Evolutionary conservation across 345 rosid species (phyloP).

Genomic region (Aquilaria sinensis): DNA sequence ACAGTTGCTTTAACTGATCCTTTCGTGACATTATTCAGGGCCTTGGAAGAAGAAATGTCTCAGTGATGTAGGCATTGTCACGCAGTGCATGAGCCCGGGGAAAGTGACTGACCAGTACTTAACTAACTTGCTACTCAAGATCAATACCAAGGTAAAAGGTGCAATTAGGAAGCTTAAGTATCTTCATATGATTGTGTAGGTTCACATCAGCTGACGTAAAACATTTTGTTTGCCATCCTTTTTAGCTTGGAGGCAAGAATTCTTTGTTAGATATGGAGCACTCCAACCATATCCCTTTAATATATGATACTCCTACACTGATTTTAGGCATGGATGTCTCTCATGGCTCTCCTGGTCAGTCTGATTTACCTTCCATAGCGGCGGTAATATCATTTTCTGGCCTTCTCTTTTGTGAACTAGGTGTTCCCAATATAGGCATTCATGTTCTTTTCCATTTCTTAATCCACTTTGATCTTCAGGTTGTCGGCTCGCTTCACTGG

Average conservation of each 20-base stretch:
- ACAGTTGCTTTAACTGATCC: neutral
- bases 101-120: constrained; percentile 78
- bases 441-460: constrained; percentile 5
- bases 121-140: constrained; percentile 82
- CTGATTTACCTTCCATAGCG: constrained; percentile 70
- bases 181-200: neutral
- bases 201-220: constrained; percentile 1
- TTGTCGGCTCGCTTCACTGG: constrained; percentile 83
- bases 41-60: constrained; percentile 90
- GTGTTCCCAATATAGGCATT: neutral
- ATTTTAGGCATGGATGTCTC: constrained; percentile 98
- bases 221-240: constrained; percentile 13
- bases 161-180: constrained; percentile 11
- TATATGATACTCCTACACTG: constrained; percentile 67
- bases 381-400: constrained; percentile 43
- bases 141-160: constrained; percentile 68
- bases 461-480: constrained; percentile 37
- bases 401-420: neutral
- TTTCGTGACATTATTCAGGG: constrained; percentile 35
- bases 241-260: constrained; percentile 91
- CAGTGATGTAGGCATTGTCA: constrained; percentile 58
- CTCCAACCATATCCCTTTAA: constrained; percentile 40
- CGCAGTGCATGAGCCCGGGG: constrained; percentile 75
- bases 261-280: constrained; percentile 69
- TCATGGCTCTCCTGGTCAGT: constrained; percentile 81